Evolutionary conservation across 495 filamentous ascomycete genomes (phyloP), one percentile per base, ranked within the genome.

Genomic region (Penicillium verhagenii): DNA sequence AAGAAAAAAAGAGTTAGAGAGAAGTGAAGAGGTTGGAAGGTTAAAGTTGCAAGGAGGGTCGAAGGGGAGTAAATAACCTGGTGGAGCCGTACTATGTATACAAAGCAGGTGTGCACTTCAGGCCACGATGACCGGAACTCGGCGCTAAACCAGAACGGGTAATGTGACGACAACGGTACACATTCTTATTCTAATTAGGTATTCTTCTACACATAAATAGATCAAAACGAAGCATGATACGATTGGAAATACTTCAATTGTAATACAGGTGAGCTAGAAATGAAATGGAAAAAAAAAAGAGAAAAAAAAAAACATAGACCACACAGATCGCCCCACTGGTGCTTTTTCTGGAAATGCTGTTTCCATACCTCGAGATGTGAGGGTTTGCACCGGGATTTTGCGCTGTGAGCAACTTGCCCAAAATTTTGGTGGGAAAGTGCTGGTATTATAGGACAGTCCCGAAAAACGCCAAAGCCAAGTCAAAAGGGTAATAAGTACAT

Each of bases 111-210:
- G 46, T 10, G 55, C 57, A 57, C 65, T 73, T 73, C 70, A 75
- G 72, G 72, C 69, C 72, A 75, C 72, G 70, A 71, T 75, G 52
- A 60, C 69, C 69, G 65, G 62, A 75, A 73, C 69, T 68, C 38
- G 26, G 18, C 67, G 55, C 70, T 73, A 73, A 57, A 53, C 72
- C 64, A 2, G 1, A 50, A 66, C 37, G 19, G 67, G 69, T 20
- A 47, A 61, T 60, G 67, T 73, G 70, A 73, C 70, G 68, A 63
- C 66, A 72, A 44, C 33, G 25, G 20, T 56, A 42, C 49, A 51
- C 52, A 51, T 59, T 59, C 47, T 50, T 40, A 52, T 23, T 28
- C 29, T 49, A 8, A 24, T 25, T 29, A 40, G 46, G 44, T 19
- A n/a, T 38, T 35, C 26, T 28, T 28, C 33, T 35, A 35, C 11